Base-by-base conservation (phyloP, 305 asterid species). In the Fraxinus sp. region DNA sequence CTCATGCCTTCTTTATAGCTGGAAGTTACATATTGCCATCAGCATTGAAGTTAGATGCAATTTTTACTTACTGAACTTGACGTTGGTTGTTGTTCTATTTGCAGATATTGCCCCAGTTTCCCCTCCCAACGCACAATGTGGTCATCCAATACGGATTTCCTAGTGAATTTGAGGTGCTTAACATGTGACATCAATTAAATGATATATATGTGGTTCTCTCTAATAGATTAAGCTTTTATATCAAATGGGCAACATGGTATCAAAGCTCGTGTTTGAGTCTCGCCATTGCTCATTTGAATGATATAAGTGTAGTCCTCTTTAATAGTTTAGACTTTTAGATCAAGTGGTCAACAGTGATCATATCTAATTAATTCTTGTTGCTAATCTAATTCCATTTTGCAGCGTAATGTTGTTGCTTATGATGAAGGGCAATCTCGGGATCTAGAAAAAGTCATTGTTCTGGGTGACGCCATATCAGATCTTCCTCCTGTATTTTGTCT, bases 51-150 rank as follows among this genome's bases (percentile, higher is more conserved):
- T 18, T 57, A 49, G 36, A 26, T 14, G 28, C 39, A 14, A 46
- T 77, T 80, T 46, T 83, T 73, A 22, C 11, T 39, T 24, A 59
- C 41, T 59, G 22, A 76, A 83, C 79, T 72, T 79, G 81, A 74
- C 71, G 28, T 33, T 78, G 85, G 52, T 79, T 79, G 20, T 81
- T 76, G 36, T 49, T 86, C 86, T 75, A 46, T 80, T 84, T 82
- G 90, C 92, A 94, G 97, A 89, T 87, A 83, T 87, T 94, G 88
- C 97, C 97, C 43, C 97, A 91, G 77, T 94, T 94, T 86, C 98
- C 98, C 32, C 97, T 94, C 85, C 98, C 98, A 72, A 91, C 97
- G 6, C 96, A 94, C 88, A 97, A 94, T 62, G 98, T 94, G 76
- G 91, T 94, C 77, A 87, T 93, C 84, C 83, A 88, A 88, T 88